Evolutionary conservation across 306 rosid species (phyloP).

Genomic region (Datisca glomerata): DNA sequence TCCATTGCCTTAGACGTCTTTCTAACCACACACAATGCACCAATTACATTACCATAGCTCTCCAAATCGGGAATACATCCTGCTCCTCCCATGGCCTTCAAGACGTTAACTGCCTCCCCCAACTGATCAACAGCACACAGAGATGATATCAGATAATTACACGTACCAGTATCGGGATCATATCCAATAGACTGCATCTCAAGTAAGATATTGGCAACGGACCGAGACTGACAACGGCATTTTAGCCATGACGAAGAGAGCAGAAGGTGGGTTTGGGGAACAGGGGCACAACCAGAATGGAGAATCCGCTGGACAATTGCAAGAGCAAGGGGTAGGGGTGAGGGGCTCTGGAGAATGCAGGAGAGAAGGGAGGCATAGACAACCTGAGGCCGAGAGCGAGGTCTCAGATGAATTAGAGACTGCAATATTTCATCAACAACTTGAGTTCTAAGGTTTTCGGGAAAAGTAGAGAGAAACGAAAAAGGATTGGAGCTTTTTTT

Average conservation of each 20-base stretch:
- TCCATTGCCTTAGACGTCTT: conserved; percentile 40
- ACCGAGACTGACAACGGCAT: conserved; percentile 19
- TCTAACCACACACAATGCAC: conserved; percentile 44
- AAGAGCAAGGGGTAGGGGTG: conserved; percentile 54
- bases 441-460: conserved; percentile 29
- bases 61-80: conserved; percentile 63
- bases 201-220: conserved; percentile 33
- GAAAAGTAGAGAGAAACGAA: conserved; percentile 44
- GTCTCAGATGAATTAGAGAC: conserved; percentile 52
- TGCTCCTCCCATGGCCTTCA: conserved; percentile 59
- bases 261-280: conserved; percentile 50
- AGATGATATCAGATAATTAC: conserved; percentile 50
- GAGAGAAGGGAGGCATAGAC: conserved; percentile 45
- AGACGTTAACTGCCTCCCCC: conserved; percentile 35
- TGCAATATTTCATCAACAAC: conserved; percentile 65
- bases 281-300: conserved; percentile 53
- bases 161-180: conserved; percentile 43
- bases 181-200: conserved; percentile 67
- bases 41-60: conserved; percentile 42
- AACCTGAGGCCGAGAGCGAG: conserved; percentile 32
- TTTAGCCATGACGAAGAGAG: conserved; percentile 61
- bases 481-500: conserved; percentile 57
- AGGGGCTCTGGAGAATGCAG: conserved; percentile 44
- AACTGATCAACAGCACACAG: conserved; percentile 40
- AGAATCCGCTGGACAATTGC: conserved; percentile 44